Base-by-base conservation (phyloP, 2,329 filamentous ascomycete species). In the Alternaria gaisen region DNA sequence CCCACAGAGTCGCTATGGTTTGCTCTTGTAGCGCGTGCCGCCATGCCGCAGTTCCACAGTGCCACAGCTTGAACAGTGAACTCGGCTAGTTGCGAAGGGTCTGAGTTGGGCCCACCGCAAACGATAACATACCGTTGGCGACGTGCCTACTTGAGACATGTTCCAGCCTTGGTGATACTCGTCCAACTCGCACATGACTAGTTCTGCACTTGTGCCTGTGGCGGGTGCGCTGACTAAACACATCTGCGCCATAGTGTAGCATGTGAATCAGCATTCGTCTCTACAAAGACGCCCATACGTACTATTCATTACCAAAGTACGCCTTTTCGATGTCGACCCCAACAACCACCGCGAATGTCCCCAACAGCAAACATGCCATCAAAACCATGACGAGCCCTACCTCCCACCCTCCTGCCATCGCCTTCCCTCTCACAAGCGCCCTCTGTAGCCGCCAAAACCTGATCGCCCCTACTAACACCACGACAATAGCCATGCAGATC, bases 371-470 rank as follows among this genome's bases (percentile, higher is more conserved):
- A 60, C 83, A 36, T 30, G 83, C 74, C 32, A 82, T 74, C 28
- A 83, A 72, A 3, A 75, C 63, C 60, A 83, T 84, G 12, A 88
- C 80, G 0, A 77, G 66, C 53, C 81, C 79, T 7, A 89, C 70
- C 69, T 90, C 87, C 83, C 86, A 88, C 0, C 87, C 87, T 6
- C 87, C 87, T 2, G 83, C 81, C 70, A 84, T 76, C 0, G 87
- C 81, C 69, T 84, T 88, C 0, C 87, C 88, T 59, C 83, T 73
- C 4, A 86, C 77, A 61, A 90, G 84, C 1, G 85, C 86, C 70
- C 81, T 81, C 73, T 90, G 88, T 65, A 88, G 83, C 58, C 84
- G 83, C 83, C 85, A 90, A 67, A 87, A 89, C 26, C 88, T 81
- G 63, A 83, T 81, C 1, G 83, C 82, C 1, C 88, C 88, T n/a